These are phyloP conservation scores for Aspergillus novofumigatus DNA, from an alignment of 2,329 filamentous ascomycete species.

Conservation along the genomic window DNA sequence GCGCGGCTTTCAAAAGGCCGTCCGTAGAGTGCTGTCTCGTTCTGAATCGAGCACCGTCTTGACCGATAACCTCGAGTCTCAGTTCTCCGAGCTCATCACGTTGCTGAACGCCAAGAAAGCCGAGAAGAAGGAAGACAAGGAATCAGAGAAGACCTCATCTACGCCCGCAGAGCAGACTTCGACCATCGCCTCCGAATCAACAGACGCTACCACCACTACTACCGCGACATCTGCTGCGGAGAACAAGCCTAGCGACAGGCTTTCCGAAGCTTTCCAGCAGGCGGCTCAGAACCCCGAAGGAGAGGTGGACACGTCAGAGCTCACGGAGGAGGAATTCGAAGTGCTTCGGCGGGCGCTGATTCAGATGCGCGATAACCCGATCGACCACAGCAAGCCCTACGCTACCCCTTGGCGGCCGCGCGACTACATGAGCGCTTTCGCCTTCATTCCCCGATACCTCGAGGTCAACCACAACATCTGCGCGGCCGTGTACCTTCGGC, in stretches of 20 bases:
- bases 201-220: constrained; percentile 8
- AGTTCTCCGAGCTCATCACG: constrained; percentile 51
- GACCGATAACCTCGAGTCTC: constrained; percentile 49
- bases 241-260: constrained; percentile 20
- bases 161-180: constrained; percentile 8
- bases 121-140: constrained; percentile 17
- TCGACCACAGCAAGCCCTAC: constrained; percentile 77
- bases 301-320: constrained; percentile 40
- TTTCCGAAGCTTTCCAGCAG: constrained; percentile 33
- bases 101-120: constrained; percentile 43
- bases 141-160: constrained; percentile 18
- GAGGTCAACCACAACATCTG: constrained; percentile 98
- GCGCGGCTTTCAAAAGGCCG: constrained; percentile 64
- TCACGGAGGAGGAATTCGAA: constrained; percentile 46
- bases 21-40: constrained; percentile 60
- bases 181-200: constrained; percentile 4
- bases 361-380: constrained; percentile 67
- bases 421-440: constrained; percentile 84
- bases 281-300: constrained; percentile 26
- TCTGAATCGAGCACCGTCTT: constrained; percentile 43
- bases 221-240: constrained; percentile 14
- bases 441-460: constrained; percentile 89
- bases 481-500: constrained; percentile 87
- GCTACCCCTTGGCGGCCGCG: constrained; percentile 85
- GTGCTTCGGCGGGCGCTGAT: constrained; percentile 55